A percentile compares a stretch with the other conserved stretches of the same genome.
These are phyloP conservation scores for Nicotiana noctiflora DNA, from an alignment of 257 asterid species.

Conservation along the genomic window DNA sequence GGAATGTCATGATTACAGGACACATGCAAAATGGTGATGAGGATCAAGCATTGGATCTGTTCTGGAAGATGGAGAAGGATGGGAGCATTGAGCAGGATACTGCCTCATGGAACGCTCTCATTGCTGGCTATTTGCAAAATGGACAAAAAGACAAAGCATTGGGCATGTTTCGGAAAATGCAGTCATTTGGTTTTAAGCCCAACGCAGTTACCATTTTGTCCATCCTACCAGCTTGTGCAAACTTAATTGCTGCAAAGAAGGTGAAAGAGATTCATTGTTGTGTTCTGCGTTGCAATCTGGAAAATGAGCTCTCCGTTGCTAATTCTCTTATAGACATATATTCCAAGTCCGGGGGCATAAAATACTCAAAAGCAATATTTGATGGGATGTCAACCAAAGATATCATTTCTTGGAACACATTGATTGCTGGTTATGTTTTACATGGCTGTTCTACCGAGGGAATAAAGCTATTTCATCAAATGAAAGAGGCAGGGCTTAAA, in stretches of 20 bases:
- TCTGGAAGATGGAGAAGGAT: slow-evolving; percentile 56
- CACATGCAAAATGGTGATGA: slow-evolving; percentile 68
- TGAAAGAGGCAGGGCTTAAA: slow-evolving; percentile 34
- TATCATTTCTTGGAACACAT: slow-evolving; percentile 73
- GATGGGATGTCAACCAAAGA: slow-evolving; percentile 46
- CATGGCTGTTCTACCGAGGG: slow-evolving; percentile 48
- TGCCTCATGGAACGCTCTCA: slow-evolving; percentile 82
- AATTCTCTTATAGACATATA: slow-evolving; percentile 64
- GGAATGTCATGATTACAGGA: slow-evolving; percentile 76
- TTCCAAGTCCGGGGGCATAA: slow-evolving; percentile 56
- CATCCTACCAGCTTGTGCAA: slow-evolving; percentile 69
- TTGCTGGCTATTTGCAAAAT: slow-evolving; percentile 55
- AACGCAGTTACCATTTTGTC: slow-evolving; percentile 66
- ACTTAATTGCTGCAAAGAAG: slow-evolving; percentile 51
- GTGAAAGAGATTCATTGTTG: slow-evolving; percentile 76
- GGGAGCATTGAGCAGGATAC: slow-evolving; percentile 55
- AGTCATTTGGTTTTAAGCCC: slow-evolving; percentile 45
- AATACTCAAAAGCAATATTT: slow-evolving; percentile 47
- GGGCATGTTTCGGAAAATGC: slow-evolving; percentile 60
- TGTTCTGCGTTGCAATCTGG: slow-evolving; percentile 40
- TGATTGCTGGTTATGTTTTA: slow-evolving; percentile 50
- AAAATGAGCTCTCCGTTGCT: slow-evolving; percentile 49
- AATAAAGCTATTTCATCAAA: slow-evolving; percentile 51
- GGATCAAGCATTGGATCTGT: slow-evolving; percentile 74
- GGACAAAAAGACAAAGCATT: slow-evolving; percentile 60